A percentile compares a stretch with the other conserved stretches of the same genome.
These are phyloP conservation scores for Lathyrus aphaca DNA, from an alignment of 306 rosid genomes.

Conservation along the genomic window DNA sequence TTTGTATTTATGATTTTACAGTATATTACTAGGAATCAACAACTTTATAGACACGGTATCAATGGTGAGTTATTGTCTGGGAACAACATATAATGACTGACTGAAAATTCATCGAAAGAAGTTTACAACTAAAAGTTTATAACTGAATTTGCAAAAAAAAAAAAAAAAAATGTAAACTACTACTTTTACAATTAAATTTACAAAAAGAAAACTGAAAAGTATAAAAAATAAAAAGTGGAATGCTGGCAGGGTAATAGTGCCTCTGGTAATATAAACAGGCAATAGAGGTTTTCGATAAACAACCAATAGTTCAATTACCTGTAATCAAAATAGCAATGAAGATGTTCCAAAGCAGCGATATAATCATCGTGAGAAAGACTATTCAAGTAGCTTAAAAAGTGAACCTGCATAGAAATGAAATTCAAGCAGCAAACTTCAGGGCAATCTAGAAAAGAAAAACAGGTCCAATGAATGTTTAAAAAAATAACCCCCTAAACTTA, in stretches of 20 bases:
- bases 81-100: background rate
- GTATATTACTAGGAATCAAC: constrained; percentile 13
- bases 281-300: constrained; percentile 11
- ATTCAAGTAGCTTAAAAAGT: constrained; percentile 84
- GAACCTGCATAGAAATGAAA: constrained; percentile 67
- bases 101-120: constrained; percentile 18
- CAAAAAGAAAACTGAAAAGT: background rate
- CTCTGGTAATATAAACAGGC: constrained; percentile 17
- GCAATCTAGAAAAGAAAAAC: constrained; percentile 2
- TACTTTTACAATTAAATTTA: too few relatives aligned
- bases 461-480: background rate
- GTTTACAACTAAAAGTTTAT: background rate
- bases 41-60: constrained; percentile 3
- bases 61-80: background rate
- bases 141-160: constrained; percentile 5
- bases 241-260: constrained; percentile 9
- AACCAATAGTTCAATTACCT: constrained; percentile 57
- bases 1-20: constrained; percentile 1
- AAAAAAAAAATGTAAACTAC: background rate
- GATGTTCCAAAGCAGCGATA: constrained; percentile 84
- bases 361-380: constrained; percentile 79
- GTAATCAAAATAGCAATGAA: constrained; percentile 93
- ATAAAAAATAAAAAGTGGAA: background rate
- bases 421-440: constrained; percentile 19
- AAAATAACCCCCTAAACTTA: constrained; percentile 42